Percentiles rank a stretch among this genome's conserved stretches.
Conservation (phyloP, 768 basidiomycete species). For the Mrakia blollopis region DNA sequence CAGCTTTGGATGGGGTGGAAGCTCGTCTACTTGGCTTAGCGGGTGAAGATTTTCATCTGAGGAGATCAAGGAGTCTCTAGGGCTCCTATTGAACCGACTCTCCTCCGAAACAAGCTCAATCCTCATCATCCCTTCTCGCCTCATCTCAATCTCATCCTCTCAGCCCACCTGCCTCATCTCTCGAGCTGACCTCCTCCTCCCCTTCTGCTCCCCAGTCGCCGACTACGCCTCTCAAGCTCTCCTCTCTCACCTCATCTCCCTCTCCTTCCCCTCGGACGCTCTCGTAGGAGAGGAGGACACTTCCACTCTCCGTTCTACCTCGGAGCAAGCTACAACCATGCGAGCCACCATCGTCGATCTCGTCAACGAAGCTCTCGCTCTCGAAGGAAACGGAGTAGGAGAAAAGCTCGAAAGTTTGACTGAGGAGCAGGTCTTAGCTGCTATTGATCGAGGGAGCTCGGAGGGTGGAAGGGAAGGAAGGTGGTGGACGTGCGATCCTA, state of each 20-base stretch:
- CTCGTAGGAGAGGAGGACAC: conserved; percentile 97
- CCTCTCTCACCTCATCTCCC: conserved; percentile 69
- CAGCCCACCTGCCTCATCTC: not conserved
- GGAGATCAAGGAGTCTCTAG: too few relatives aligned
- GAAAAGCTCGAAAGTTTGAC: conserved; percentile 47
- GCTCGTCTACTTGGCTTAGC: too few relatives aligned
- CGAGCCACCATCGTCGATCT: conserved; percentile 68
- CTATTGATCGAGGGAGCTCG: conserved; percentile 78
- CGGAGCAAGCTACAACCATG: conserved; percentile 50
- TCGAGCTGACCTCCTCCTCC: conserved; percentile 12
- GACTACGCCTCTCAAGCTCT: conserved; percentile 93
- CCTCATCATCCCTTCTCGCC: not conserved
- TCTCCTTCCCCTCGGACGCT: conserved; percentile 74
- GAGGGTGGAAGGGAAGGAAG: conserved; percentile 63
- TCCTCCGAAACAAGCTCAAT: not conserved
- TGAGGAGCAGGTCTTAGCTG: conserved; percentile 62
- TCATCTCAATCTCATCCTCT: not conserved
- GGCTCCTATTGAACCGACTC: not conserved
- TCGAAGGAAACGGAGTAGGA: conserved; percentile 46
- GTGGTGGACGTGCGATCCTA: conserved; percentile 62
- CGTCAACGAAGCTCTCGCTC: conserved; percentile 73
- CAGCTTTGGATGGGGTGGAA: not conserved
- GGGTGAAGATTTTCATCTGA: too few relatives aligned
- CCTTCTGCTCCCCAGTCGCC: conserved; percentile 57
- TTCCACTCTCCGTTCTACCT: conserved; percentile 56